Base-by-base conservation (phyloP, 345 rosid species). In the Iberis pinnata region DNA sequence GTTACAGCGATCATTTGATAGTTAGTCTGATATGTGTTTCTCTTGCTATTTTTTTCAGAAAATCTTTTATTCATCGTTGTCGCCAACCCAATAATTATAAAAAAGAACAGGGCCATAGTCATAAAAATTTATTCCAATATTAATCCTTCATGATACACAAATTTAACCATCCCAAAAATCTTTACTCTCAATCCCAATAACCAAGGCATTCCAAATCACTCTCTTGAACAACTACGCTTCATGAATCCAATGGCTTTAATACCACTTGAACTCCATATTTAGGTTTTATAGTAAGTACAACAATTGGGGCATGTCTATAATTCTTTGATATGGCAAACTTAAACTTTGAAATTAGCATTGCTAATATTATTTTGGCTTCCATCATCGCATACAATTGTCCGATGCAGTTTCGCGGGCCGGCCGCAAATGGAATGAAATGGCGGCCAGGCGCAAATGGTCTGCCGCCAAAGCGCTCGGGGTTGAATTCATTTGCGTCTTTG, bases 321-420 rank as follows among this genome's bases (percentile, higher is more conserved):
- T 18, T 72, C 2, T 75, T 62, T 2, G 95, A 78, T 57, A 83
- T 76, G 0, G 51, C 58, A 70, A 83, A 82, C 59, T 62, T 72
- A 43, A 86, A 86, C 57, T 49, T 59, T 0, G 82, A 77, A 46
- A 86, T 65, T 14, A 86, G 53, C 74, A 76, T 80, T 39, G 95
- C 79, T 14, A 86, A 54, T 48, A 86, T 83, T 58, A 80, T 70
- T 53, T 83, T 86, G 33, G 90, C 90, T 75, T 86, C 95, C 90
- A 82, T 86, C 80, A 82, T 68, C 0, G 95, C 95, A 59, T 75
- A 86, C 8, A 85, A 72, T 61, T 86, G 95, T 15, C 95, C 95
- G 0, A 82, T 56, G 25, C 95, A 86, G 43, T 86, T 86, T 12
- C 95, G 26, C 0, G 95, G 86, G 4, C 95, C 89, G 1, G 95